Percentiles rank a stretch among this genome's conserved stretches.
Conservation (phyloP, 345 rosid genomes). For the Litchi chinensis region DNA sequence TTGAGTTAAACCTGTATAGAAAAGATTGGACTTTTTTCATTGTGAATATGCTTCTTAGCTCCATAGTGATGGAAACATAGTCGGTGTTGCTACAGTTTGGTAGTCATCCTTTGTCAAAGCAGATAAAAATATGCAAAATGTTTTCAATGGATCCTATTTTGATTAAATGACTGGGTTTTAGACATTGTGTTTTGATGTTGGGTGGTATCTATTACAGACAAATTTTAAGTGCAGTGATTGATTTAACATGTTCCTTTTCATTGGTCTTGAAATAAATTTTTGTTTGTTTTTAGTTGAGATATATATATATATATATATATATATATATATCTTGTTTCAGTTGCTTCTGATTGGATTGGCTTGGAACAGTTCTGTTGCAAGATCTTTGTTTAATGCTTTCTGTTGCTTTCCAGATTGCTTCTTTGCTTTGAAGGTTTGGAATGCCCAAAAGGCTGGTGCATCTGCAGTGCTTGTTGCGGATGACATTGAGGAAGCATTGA, state of each 20-base stretch:
- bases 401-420: slow-evolving; percentile 73
- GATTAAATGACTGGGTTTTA: background rate
- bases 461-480: slow-evolving; percentile 97
- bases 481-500: slow-evolving; percentile 74
- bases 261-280: slow-evolving; percentile 14
- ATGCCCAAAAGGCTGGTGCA: slow-evolving; percentile 95
- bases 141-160: background rate
- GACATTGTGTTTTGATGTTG: background rate
- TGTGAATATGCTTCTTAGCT: background rate
- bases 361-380: background rate
- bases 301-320: too few species aligned
- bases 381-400: slow-evolving; percentile 2
- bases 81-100: background rate
- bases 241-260: background rate
- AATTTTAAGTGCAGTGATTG: background rate
- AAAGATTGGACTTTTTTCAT: background rate
- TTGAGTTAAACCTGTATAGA: background rate
- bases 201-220: background rate
- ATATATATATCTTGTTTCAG: background rate
- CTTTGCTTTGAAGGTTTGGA: slow-evolving; percentile 95
- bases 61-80: background rate
- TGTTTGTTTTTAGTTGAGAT: background rate
- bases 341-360: background rate
- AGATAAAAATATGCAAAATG: background rate
- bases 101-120: background rate